Base-by-base conservation (phyloP, 2,329 filamentous ascomycete genomes). In the Xylaria multiplex region DNA sequence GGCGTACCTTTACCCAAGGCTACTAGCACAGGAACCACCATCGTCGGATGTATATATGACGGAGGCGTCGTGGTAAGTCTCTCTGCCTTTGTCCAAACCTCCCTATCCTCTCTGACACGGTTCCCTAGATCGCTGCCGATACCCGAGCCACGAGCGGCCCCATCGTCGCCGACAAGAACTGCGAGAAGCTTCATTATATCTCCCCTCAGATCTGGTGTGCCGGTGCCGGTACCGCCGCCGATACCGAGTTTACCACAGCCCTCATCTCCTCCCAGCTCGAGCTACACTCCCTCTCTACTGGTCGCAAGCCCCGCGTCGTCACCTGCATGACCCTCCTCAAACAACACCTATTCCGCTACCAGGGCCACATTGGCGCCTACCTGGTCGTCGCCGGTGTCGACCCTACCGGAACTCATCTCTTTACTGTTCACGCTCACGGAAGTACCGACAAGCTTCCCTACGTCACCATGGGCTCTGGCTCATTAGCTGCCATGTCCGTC, bases 91-190 rank as follows among this genome's bases (percentile, higher is more conserved):
- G 22, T 30, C 35, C 19, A 27, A n/a, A n/a, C 19, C 19, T 45
- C 43, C 19, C 22, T 22, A 13, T 24, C 55, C 46, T 14, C 49
- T 55, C 69, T 72, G 45, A 75, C 58, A 24, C 48, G 53, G 46
- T 60, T 46, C 35, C 19, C 60, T 74, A 94, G 91, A 98, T 99
- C 81, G 96, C 96, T 70, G 96, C 96, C 83, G 96, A 99, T 83
- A 99, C 96, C 72, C 90, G 96, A 88, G 96, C 96, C 70, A 99
- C 96, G 53, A 96, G 92, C 71, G 96, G 96, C 42, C 94, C 96
- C 73, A 99, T 99, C 82, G 96, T 99, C 74, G 96, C 96, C 81
- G 96, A 99, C 88, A 99, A 99, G 93, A 99, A 99, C 88, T 98
- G 96, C 85, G 95, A 99, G 84, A 99, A 99, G 85, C 90, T 99